A percentile compares a stretch with the other conserved stretches of the same genome.
These are phyloP conservation scores for Hirsutella rhossiliensis DNA, from an alignment of 2,329 filamentous ascomycete genomes.

Conservation along the genomic window DNA sequence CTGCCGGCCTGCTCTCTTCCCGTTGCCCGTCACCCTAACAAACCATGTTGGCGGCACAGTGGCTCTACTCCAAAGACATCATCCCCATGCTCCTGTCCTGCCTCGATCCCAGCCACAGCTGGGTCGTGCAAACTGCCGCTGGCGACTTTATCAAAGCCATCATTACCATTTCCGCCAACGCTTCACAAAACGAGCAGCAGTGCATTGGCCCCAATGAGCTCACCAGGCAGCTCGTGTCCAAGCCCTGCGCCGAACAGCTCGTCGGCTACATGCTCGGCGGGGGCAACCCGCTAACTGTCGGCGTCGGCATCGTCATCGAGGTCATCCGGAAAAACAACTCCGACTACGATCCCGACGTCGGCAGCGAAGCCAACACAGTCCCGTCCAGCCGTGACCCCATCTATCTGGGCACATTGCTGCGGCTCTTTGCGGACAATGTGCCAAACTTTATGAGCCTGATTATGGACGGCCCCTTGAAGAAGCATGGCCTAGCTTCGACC, in stretches of 20 bases:
- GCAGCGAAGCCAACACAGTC: constrained; percentile 63
- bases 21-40: constrained; percentile 8
- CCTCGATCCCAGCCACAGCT: constrained; percentile 71
- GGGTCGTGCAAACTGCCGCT: constrained; percentile 88
- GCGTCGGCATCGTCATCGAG: constrained; percentile 94
- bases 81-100: constrained; percentile 81
- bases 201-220: constrained; percentile 97
- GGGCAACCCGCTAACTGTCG: constrained; percentile 88
- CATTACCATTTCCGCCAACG: constrained; percentile 96
- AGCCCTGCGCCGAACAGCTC: constrained; percentile 70
- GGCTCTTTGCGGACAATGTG: constrained; percentile 81
- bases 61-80: constrained; percentile 81
- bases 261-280: constrained; percentile 86
- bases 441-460: constrained; percentile 91
- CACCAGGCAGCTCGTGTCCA: constrained; percentile 86
- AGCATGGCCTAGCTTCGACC: constrained; percentile 68
- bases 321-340: constrained; percentile 99
- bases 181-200: constrained; percentile 95
- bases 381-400: constrained; percentile 88
- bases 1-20: too few relatives aligned
- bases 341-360: constrained; percentile 90
- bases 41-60: constrained; percentile 36
- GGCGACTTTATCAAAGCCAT: constrained; percentile 98
- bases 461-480: constrained; percentile 61
- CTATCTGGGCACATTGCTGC: constrained; percentile 80